Percentiles rank a stretch among this genome's conserved stretches.
Conservation (phyloP, 1,139 yeast species). For the Yamadazyma taylorii region DNA sequence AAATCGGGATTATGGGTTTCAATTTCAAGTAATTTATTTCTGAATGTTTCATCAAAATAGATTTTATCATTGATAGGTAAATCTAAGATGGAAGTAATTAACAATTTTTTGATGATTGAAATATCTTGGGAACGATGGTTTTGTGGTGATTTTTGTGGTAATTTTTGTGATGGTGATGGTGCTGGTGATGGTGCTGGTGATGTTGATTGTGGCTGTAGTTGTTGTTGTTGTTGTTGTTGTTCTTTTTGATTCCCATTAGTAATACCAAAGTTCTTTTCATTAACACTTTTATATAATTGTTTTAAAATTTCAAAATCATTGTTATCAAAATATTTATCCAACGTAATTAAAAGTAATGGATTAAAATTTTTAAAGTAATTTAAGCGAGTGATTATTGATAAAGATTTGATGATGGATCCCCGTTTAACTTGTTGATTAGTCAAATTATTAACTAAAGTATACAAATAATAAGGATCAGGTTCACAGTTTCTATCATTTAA, state of each 20-base stretch:
- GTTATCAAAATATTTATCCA: slow-evolving; percentile 45
- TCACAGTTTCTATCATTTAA: slow-evolving; percentile 36
- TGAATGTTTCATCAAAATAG: slow-evolving; percentile 39
- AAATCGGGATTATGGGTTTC: slow-evolving; percentile 28
- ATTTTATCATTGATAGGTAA: slow-evolving; percentile 48
- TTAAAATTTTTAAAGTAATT: slow-evolving; percentile 57
- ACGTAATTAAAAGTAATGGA: slow-evolving; percentile 55
- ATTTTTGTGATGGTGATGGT: too few species aligned
- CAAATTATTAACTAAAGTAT: slow-evolving; percentile 56
- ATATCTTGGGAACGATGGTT: slow-evolving; percentile 20
- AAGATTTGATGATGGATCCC: slow-evolving; percentile 57
- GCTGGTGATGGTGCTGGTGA: too few species aligned
- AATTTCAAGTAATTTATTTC: slow-evolving; percentile 38
- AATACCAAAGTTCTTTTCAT: slow-evolving; percentile 33
- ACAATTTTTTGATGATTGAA: slow-evolving; percentile 36
- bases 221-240: too few species aligned
- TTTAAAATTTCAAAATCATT: slow-evolving; percentile 24
- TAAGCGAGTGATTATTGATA: slow-evolving; percentile 53
- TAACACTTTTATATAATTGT: slow-evolving; percentile 34
- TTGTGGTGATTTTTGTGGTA: too few species aligned
- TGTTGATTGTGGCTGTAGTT: too few species aligned
- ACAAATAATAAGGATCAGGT: slow-evolving; percentile 47
- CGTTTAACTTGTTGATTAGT: slow-evolving; percentile 48
- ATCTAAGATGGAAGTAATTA: slow-evolving; percentile 47
- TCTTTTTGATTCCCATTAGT: slow-evolving; percentile 11